Base-by-base conservation (phyloP, 202 grass and related monocot species). In the Brachypodium distachyon region DNA sequence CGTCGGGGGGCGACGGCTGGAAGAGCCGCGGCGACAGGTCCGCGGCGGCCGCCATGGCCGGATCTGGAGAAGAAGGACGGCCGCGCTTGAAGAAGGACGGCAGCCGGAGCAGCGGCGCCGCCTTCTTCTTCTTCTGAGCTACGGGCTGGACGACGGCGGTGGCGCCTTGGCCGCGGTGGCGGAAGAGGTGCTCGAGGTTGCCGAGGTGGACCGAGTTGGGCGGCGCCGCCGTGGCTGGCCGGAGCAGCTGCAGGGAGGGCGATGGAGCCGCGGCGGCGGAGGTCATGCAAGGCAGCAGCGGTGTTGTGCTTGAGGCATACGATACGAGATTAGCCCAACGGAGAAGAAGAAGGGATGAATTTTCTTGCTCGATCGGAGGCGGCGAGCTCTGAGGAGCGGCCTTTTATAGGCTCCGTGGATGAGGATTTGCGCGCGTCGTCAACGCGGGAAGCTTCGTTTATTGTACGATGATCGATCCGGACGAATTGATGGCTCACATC, bases 21-120 rank as follows among this genome's bases (percentile, higher is more conserved):
- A 92, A 87, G n/a, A 96, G 58, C 4, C 83, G 76, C 17, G 92
- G 92, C 2, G 92, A 96, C 77, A 96, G 71, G 36, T 62, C 31
- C 64, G n/a, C n/a, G n/a, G n/a, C n/a, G n/a, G n/a, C n/a, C n/a
- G n/a, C n/a, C n/a, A n/a, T n/a, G n/a, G n/a, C n/a, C n/a, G n/a
- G n/a, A n/a, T n/a, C n/a, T n/a, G n/a, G n/a, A n/a, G n/a, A n/a
- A n/a, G n/a, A n/a, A n/a, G n/a, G n/a, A n/a, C n/a, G n/a, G n/a
- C n/a, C 28, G 7, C 72, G 32, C 58, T 25, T 5, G 44, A 85
- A 23, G 82, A 86, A 83, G 27, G 84, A 87, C 55, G 84, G 84
- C 16, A 82, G 61, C 6, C 87, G 87, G 10, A 90, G 70, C 38
- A 80, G 62, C 54, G 84, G 44, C 29, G 65, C 65, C 29, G 65